Percentiles rank a stretch among this genome's conserved stretches.
Evolutionary conservation across 768 basidiomycete genomes (phyloP).

Genomic region (Russula ochroleuca): DNA sequence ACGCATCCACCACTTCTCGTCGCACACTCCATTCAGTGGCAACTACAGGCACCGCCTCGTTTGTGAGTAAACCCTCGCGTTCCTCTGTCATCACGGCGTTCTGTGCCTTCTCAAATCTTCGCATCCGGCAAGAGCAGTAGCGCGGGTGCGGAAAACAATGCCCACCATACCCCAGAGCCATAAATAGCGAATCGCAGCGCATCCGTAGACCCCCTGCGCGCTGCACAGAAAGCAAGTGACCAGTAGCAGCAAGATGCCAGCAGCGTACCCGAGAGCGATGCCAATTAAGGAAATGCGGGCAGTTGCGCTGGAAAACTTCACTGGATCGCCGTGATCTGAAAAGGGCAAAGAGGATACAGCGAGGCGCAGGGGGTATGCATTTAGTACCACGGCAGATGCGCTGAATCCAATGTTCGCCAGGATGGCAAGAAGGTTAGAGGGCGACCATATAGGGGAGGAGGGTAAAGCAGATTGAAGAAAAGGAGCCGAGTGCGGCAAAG

Average conservation of each 20-base stretch:
- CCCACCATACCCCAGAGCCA: slow-evolving; percentile 87
- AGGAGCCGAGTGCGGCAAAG: too few species aligned
- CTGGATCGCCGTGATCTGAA: slow-evolving; percentile 41
- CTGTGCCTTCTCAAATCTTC: slow-evolving; percentile 23
- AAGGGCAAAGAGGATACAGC: slow-evolving; percentile 41
- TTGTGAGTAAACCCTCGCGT: slow-evolving; percentile 22
- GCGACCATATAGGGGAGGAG: too few species aligned
- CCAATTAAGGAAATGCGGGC: slow-evolving; percentile 81
- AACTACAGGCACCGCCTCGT: neutral
- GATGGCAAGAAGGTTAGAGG: too few species aligned
- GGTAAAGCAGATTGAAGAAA: too few species aligned
- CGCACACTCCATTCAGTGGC: slow-evolving; percentile 42
- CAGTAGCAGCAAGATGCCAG: slow-evolving; percentile 73
- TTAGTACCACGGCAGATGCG: too few species aligned
- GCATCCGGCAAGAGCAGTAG: slow-evolving; percentile 63
- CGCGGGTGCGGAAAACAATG: slow-evolving; percentile 72
- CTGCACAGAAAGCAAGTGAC: slow-evolving; percentile 76
- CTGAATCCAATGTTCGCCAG: too few species aligned
- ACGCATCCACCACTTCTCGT: slow-evolving; percentile 59
- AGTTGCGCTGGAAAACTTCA: slow-evolving; percentile 62
- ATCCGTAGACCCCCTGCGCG: slow-evolving; percentile 69
- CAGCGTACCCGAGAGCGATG: slow-evolving; percentile 80
- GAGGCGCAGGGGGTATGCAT: too few species aligned
- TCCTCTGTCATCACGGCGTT: slow-evolving; percentile 16
- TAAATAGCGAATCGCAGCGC: slow-evolving; percentile 80